Conservation (phyloP, 345 rosid genomes). For the Arabidopsis arenosa region DNA sequence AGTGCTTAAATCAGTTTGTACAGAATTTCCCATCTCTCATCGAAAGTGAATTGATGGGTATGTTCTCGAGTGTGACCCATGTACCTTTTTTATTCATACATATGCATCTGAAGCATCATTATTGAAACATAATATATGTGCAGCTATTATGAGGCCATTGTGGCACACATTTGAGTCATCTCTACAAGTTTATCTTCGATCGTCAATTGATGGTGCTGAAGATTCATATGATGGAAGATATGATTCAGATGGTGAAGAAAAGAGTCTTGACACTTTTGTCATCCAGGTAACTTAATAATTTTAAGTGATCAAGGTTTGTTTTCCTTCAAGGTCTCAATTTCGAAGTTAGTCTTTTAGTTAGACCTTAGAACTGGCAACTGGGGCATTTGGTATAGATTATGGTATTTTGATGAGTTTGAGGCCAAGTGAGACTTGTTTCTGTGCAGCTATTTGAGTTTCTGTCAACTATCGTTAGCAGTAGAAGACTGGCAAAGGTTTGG, state of each 20-base stretch:
- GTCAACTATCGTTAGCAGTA: constrained; percentile 74
- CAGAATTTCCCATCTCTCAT: constrained; percentile 75
- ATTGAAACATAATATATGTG: constrained; percentile 41
- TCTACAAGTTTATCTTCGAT: constrained; percentile 66
- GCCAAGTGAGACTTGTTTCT: constrained; percentile 40
- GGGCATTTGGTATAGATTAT: constrained; percentile 11
- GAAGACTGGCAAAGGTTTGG: constrained; percentile 71
- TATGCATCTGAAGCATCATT: constrained; percentile 21
- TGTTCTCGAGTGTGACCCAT: constrained; percentile 40
- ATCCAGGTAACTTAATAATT: constrained; percentile 63
- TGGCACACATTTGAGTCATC: constrained; percentile 94
- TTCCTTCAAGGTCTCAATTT: constrained; percentile 21
- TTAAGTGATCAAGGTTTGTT: constrained; percentile 23
- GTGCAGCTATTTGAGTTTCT: constrained; percentile 90
- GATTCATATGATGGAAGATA: constrained; percentile 80
- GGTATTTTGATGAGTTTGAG: constrained; percentile 26
- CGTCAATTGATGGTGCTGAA: constrained; percentile 79
- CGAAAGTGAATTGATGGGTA: constrained; percentile 76
- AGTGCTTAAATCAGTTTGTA: constrained; percentile 91
- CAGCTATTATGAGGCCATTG: constrained; percentile 79
- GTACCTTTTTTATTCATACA: constrained; percentile 17
- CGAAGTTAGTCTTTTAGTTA: constrained; percentile 4
- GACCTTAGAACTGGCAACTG: constrained; percentile 29
- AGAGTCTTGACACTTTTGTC: constrained; percentile 87
- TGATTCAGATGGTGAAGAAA: constrained; percentile 96